Evolutionary conservation across 352 stramenopile species (phyloP), one percentile per base, ranked within the genome.

Genomic region (Phytopythium litorale): DNA sequence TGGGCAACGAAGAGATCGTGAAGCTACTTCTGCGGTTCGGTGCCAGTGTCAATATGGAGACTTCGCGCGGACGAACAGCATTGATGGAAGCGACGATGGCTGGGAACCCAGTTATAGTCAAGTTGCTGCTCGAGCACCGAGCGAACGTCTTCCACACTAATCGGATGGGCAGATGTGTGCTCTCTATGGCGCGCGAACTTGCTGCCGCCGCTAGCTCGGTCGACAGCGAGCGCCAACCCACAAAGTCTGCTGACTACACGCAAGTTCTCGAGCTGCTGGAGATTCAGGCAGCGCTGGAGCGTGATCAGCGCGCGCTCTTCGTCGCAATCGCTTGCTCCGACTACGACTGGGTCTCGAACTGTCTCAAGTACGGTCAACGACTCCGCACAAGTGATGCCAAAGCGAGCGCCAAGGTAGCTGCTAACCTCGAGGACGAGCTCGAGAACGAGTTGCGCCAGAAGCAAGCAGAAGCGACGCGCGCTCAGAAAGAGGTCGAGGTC

Each of bases 31-130:
- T 92, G 16, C 76, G 80, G 0, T 84, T 78, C 32, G 83, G 83
- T n/a, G 85, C 81, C 0, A 75, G 91, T 51, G 81, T 91, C 2
- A 92, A 92, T 54, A 33, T 75, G 0, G 85, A 92, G 65, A 89
- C 72, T 0, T 91, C 83, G 8, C 72, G 85, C 0, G 82, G 85
- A 0, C 73, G 85, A 32, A 89, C 81, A 6, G 65, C 85, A 21
- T 64, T 94, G 4, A 60, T 71, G n/a, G 85, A 94, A 56, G 85
- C 85, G 7, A 79, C 66, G 11, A 64, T 90, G 15, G 71, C 76
- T 2, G 68, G 73, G n/a, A 68, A 92, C 33, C 23, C 56, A 2
- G 67, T 58, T 0, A 69, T 89, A n/a, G 81, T 91, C 0, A 71
- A 63, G 48, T 45, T 92, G 19, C 65, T 94, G n/a, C 61, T 94